A percentile compares a stretch with the other conserved stretches of the same genome.
These are phyloP conservation scores for Tetrastigma voinierianum DNA, from an alignment of 164 flowering plant species.

Conservation along the genomic window DNA sequence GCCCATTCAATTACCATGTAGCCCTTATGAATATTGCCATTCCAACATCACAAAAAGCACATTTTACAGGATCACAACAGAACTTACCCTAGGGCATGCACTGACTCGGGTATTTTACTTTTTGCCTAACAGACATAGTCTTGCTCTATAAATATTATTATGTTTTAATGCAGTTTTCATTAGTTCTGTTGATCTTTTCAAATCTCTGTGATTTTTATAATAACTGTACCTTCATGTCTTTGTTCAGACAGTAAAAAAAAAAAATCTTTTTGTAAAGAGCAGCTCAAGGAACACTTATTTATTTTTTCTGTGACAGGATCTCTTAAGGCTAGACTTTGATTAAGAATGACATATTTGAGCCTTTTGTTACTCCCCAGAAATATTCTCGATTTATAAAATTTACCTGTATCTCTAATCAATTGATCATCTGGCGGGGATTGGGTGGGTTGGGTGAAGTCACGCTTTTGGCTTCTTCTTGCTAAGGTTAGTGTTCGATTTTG, in stretches of 20 bases:
- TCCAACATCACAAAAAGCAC: conserved; percentile 52
- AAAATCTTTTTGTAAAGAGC: no score
- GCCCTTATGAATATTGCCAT: conserved; percentile 43
- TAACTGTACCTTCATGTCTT: no score
- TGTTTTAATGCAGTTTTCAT: neutral
- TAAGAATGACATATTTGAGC: conserved; percentile 51
- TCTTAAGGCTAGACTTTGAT: conserved; percentile 30
- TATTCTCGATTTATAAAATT: conserved; percentile 46
- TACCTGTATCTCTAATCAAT: conserved; percentile 33
- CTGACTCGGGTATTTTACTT: conserved; percentile 40
- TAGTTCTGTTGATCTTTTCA: neutral
- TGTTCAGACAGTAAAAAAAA: no score
- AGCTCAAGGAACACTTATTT: neutral
- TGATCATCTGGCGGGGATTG: conserved; percentile 46
- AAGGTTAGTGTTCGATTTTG: conserved; percentile 35
- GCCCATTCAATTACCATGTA: conserved; percentile 55
- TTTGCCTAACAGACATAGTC: neutral
- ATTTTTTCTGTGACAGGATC: conserved; percentile 30
- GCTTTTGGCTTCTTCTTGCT: conserved; percentile 44
- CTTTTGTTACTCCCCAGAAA: conserved; percentile 35
- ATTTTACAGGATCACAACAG: conserved; percentile 41
- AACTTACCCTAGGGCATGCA: conserved; percentile 37
- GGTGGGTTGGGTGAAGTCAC: conserved; percentile 70
- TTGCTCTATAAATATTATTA: neutral
- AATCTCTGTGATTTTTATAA: neutral